Evolutionary conservation across 1,139 yeast species (phyloP).

Genomic region (Pneumocystis canis): DNA sequence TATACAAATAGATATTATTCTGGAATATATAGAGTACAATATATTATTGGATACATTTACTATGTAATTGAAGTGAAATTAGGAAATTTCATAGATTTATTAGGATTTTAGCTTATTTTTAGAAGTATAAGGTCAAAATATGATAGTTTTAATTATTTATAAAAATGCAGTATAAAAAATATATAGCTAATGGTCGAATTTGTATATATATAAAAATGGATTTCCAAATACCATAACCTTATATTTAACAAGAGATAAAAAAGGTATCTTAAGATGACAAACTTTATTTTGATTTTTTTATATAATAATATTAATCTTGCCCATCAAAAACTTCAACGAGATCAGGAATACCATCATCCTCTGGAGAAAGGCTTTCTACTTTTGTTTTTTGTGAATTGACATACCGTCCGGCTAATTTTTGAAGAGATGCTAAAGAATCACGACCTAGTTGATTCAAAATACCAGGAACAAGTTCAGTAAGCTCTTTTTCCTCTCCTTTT

Average conservation of each 20-base stretch:
- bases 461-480: constrained; percentile 86
- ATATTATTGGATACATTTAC: no score
- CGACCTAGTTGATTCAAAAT: constrained; percentile 95
- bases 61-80: no score
- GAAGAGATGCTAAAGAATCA: constrained; percentile 81
- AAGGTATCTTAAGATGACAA: not conserved
- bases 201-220: not conserved
- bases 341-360: constrained; percentile 60
- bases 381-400: constrained; percentile 38
- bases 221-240: not conserved
- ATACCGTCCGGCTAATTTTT: constrained; percentile 80
- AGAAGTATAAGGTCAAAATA: no score
- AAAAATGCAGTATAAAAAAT: no score
- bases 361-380: constrained; percentile 38
- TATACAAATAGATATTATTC: no score
- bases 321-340: constrained; percentile 33
- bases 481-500: constrained; percentile 82
- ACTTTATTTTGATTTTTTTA: not conserved
- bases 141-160: no score
- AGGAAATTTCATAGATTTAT: no score
- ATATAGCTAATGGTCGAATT: no score
- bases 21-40: no score
- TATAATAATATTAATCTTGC: not conserved
- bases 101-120: no score
- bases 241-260: not conserved